phyloP scores from a whole-genome alignment of 129 eudicot species.

The Ambrosia trifida region DNA sequence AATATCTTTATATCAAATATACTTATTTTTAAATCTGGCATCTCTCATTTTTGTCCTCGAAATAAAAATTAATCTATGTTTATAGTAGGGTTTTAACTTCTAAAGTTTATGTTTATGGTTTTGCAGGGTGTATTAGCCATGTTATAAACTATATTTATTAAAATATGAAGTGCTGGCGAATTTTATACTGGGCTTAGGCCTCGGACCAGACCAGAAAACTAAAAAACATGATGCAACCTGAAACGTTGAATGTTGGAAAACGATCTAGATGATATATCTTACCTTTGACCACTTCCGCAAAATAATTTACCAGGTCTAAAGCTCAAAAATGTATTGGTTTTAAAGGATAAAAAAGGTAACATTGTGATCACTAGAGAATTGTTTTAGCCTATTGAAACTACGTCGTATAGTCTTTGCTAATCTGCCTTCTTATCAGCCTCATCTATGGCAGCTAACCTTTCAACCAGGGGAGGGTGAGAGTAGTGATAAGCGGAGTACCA shows the following conservation, averaged over 20 bases:
- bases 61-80: too few species aligned
- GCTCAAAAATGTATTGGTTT: not conserved
- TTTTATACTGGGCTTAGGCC: too few species aligned
- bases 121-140: too few species aligned
- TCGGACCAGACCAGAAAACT: not conserved
- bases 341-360: conserved; percentile 7
- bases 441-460: conserved; percentile 89
- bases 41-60: too few species aligned
- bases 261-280: not conserved
- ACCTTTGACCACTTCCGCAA: not conserved
- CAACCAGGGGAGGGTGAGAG: conserved; percentile 97
- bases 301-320: not conserved
- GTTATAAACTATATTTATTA: too few species aligned
- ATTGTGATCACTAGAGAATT: not conserved
- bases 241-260: not conserved
- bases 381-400: conserved; percentile 11
- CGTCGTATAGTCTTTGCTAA: conserved; percentile 24
- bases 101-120: too few species aligned
- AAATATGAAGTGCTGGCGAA: too few species aligned
- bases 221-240: conserved; percentile 3
- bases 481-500: conserved; percentile 97
- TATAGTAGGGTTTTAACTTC: too few species aligned
- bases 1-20: too few species aligned
- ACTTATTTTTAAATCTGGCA: too few species aligned
- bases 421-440: conserved; percentile 71